Evolutionary conservation across 2,329 filamentous ascomycete genomes (phyloP).

Genomic region (Neonectria neomacrospora): DNA sequence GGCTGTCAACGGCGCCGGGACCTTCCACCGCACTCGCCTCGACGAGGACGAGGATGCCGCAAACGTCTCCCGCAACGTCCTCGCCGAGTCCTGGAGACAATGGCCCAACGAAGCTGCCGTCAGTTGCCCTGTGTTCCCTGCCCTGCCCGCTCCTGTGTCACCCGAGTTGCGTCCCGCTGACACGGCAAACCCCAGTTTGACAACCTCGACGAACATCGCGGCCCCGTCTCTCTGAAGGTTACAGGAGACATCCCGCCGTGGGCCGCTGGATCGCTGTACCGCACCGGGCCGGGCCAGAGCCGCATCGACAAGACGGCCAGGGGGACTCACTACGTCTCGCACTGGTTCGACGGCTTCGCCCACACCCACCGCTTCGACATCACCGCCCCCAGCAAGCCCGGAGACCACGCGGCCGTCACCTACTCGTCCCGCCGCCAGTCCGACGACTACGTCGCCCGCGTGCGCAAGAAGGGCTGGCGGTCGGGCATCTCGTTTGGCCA

Average conservation of each 20-base stretch:
- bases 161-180: neutral
- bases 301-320: constrained; percentile 67
- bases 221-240: constrained; percentile 71
- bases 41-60: constrained; percentile 44
- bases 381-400: constrained; percentile 51
- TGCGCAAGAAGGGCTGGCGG: constrained; percentile 68
- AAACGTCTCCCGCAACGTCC: constrained; percentile 42
- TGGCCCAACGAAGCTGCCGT: constrained; percentile 63
- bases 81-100: constrained; percentile 50
- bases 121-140: constrained; percentile 27
- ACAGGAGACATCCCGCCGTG: constrained; percentile 76
- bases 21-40: constrained; percentile 42
- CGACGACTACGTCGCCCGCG: constrained; percentile 69
- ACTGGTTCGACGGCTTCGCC: constrained; percentile 86
- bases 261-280: constrained; percentile 76
- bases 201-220: constrained; percentile 71
- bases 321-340: constrained; percentile 70
- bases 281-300: constrained; percentile 77
- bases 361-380: constrained; percentile 80
- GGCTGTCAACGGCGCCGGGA: constrained; percentile 44
- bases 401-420: constrained; percentile 57
- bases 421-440: constrained; percentile 79
- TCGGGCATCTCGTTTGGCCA: constrained; percentile 74
- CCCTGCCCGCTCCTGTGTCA: neutral
- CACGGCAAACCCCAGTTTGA: constrained; percentile 66